Percentiles rank a stretch among this genome's conserved stretches.
Conservation (phyloP, 352 stramenopile species). For the Phytophthora lateralis region DNA sequence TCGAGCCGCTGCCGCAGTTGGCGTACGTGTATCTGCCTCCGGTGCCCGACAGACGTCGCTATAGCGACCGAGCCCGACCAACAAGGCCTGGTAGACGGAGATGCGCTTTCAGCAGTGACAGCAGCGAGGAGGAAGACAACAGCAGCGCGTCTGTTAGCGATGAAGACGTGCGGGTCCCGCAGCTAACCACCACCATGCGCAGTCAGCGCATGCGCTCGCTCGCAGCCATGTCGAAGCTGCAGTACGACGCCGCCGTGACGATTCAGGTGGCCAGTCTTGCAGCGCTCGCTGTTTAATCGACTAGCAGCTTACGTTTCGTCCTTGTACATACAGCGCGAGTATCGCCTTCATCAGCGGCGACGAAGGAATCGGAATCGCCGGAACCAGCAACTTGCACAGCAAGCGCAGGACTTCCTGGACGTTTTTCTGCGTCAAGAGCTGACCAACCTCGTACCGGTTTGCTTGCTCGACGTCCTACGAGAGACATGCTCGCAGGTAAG, state of each 20-base stretch:
- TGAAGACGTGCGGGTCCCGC: conserved; percentile 9
- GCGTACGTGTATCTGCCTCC: conserved; percentile 31
- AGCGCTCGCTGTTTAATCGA: conserved; percentile 3
- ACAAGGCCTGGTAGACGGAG: background rate
- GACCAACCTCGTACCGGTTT: conserved; percentile 34
- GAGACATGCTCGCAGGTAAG: conserved; percentile 38
- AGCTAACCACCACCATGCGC: conserved; percentile 20
- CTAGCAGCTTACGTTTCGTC: background rate
- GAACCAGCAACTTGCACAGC: conserved; percentile 17
- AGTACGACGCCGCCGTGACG: conserved; percentile 40
- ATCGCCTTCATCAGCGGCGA: conserved; percentile 43
- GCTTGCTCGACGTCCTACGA: conserved; percentile 47
- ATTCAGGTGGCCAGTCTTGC: conserved; percentile 42
- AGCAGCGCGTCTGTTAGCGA: conserved; percentile 13
- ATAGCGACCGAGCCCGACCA: background rate
- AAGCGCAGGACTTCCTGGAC: conserved; percentile 37
- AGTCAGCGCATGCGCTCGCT: conserved; percentile 54
- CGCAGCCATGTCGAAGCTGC: conserved; percentile 50
- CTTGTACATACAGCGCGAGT: conserved; percentile 40
- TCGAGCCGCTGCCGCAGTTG: conserved; percentile 7
- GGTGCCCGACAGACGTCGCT: conserved; percentile 1
- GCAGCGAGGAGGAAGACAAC: conserved; percentile 20
- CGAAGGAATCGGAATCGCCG: conserved; percentile 23
- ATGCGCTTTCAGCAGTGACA: conserved; percentile 4
- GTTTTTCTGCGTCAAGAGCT: conserved; percentile 42